These are phyloP conservation scores for Blastobotrys petasosporus DNA, from an alignment of 1,139 yeast species.

Conservation along the genomic window DNA sequence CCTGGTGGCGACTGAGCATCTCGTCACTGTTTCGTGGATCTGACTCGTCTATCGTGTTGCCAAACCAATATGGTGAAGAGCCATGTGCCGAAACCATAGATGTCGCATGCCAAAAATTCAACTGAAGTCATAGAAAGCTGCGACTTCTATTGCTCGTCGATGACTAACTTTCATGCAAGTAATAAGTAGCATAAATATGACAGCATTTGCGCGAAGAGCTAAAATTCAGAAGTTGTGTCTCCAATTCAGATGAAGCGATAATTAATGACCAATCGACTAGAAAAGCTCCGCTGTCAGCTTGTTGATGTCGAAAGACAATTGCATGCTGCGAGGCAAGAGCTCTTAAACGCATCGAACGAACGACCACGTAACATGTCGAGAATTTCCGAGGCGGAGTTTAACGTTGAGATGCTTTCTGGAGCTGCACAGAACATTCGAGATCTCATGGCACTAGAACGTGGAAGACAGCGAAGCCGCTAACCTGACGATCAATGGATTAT, in stretches of 20 bases:
- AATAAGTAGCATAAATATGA: neutral
- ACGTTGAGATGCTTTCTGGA: slow-evolving; percentile 21
- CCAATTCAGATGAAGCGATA: neutral
- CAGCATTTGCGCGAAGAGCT: neutral
- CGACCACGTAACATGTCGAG: neutral
- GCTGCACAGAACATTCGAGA: slow-evolving; percentile 18
- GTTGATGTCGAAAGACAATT: slow-evolving; percentile 1
- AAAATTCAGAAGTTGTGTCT: neutral
- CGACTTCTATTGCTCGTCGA: neutral
- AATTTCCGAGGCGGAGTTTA: slow-evolving; percentile 14
- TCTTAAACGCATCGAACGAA: neutral
- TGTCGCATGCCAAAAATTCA: neutral
- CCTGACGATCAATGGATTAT: no score
- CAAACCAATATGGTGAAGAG: no score
- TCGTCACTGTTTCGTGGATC: no score
- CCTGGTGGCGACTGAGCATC: no score
- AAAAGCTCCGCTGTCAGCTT: slow-evolving; percentile 2
- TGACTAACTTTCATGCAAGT: neutral
- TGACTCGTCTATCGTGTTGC: no score
- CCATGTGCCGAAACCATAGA: no score
- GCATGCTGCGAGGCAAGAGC: slow-evolving; percentile 2
- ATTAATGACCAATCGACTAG: slow-evolving; percentile 2
- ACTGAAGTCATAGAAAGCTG: neutral
- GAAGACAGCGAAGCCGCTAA: no score
- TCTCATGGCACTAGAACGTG: slow-evolving; percentile 12